A percentile compares a stretch with the other conserved stretches of the same genome.
Conservation (phyloP, 1,284 basidiomycete species). For the Naganishia liquefaciens region DNA sequence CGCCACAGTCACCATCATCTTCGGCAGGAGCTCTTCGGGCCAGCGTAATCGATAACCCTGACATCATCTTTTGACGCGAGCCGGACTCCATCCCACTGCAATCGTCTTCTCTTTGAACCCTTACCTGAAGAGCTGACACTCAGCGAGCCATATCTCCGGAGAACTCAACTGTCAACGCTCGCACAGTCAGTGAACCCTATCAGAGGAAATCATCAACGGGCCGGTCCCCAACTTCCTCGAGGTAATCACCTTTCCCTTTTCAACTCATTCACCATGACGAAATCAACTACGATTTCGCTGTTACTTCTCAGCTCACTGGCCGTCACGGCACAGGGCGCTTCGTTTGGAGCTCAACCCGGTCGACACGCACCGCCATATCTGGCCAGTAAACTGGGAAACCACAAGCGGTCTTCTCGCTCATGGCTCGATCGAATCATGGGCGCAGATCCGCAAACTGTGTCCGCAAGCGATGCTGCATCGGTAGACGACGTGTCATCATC, state of each 20-base stretch:
- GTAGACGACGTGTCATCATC: background rate
- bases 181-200: background rate
- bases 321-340: conserved; percentile 5
- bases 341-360: conserved; percentile 37
- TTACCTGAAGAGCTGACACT: background rate
- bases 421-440: conserved; percentile 36
- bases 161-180: conserved; percentile 5
- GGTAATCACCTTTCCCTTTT: background rate
- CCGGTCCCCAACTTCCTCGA: conserved; percentile 9
- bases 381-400: conserved; percentile 40
- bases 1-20: background rate
- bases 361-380: conserved; percentile 46
- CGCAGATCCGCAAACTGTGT: background rate
- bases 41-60: background rate
- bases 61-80: background rate
- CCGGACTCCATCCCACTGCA: background rate
- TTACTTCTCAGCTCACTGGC: conserved; percentile 20
- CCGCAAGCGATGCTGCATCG: background rate
- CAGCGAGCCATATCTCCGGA: conserved; percentile 5
- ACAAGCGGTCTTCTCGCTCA: conserved; percentile 38
- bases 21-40: background rate
- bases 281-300: conserved; percentile 19
- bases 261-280: conserved; percentile 8
- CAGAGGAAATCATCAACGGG: background rate
- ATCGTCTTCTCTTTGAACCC: background rate